Percentiles rank a stretch among this genome's conserved stretches.
Conservation (phyloP, 2,329 filamentous ascomycete species). For the Alternaria sp. region DNA sequence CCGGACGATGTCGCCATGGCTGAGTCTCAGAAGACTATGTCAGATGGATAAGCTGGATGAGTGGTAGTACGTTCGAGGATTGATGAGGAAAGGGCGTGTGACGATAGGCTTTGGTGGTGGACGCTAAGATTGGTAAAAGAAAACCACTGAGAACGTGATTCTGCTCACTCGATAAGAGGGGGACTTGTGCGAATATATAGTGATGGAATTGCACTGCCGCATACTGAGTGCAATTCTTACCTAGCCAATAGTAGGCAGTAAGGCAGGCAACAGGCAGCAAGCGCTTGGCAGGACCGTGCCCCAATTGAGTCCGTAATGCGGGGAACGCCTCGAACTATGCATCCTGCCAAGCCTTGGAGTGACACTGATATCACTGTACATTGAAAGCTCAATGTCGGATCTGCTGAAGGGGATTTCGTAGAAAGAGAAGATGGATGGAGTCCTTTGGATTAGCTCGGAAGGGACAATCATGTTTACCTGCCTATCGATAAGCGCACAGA, state of each 20-base stretch:
- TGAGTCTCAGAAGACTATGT: not conserved
- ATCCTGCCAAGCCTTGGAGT: not conserved
- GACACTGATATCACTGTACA: not conserved
- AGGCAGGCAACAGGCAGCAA: not conserved
- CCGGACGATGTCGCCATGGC: slow-evolving; percentile 32
- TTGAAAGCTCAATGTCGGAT: not conserved
- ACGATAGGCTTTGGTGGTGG: not conserved
- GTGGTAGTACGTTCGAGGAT: not conserved
- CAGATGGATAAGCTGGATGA: not conserved
- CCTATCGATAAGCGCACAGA: not conserved
- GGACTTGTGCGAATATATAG: not conserved
- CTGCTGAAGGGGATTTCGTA: not conserved
- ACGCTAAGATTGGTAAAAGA: not conserved
- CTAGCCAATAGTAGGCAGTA: not conserved
- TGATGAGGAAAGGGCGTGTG: not conserved
- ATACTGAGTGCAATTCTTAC: not conserved
- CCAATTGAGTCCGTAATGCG: not conserved
- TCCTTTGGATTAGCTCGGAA: not conserved
- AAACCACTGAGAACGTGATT: not conserved
- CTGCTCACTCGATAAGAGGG: not conserved
- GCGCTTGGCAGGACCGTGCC: slow-evolving; percentile 1
- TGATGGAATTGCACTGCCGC: not conserved
- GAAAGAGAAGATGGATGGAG: not conserved
- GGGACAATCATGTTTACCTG: not conserved
- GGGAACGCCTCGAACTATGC: not conserved